A percentile compares a stretch with the other conserved stretches of the same genome.
These are phyloP conservation scores for Mycosphaerella sp. DNA, from an alignment of 2,329 filamentous ascomycete genomes.

Conservation along the genomic window DNA sequence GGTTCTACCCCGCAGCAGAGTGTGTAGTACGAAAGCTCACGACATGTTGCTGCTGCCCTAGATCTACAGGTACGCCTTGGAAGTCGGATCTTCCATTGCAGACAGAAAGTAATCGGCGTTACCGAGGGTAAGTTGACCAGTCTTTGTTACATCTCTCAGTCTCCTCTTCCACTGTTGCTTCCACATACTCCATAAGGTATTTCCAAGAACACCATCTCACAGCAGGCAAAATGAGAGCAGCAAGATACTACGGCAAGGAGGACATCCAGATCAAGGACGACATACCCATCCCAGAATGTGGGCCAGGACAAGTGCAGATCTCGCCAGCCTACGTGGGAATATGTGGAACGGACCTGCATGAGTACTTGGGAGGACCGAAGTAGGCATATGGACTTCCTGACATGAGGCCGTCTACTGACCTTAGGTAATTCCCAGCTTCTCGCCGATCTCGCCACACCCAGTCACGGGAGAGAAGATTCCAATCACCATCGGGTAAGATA, in stretches of 20 bases:
- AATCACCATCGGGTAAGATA: constrained; percentile 48
- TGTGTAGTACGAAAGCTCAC: neutral
- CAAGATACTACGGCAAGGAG: constrained; percentile 50
- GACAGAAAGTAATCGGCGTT: neutral
- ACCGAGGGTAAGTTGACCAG: neutral
- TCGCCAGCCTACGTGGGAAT: constrained; percentile 47
- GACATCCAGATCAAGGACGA: constrained; percentile 51
- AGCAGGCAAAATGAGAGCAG: constrained; percentile 45
- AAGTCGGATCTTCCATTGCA: constrained; percentile 13
- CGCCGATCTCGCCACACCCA: constrained; percentile 49
- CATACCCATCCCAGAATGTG: constrained; percentile 44
- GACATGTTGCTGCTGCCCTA: constrained; percentile 11
- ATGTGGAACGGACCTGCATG: constrained; percentile 40
- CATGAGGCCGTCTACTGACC: neutral
- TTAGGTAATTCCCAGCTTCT: constrained; percentile 40
- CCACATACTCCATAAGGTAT: neutral
- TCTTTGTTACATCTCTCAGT: neutral
- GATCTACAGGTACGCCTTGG: too few species aligned
- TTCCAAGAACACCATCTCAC: neutral
- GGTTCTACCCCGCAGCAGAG: neutral
- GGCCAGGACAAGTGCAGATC: constrained; percentile 47
- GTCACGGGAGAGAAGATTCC: constrained; percentile 54
- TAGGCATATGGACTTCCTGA: constrained; percentile 6
- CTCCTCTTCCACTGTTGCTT: neutral
- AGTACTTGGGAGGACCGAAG: constrained; percentile 37